These are phyloP conservation scores for Zanthoxylum bungeanum DNA, from an alignment of 345 rosid genomes.

Conservation along the genomic window DNA sequence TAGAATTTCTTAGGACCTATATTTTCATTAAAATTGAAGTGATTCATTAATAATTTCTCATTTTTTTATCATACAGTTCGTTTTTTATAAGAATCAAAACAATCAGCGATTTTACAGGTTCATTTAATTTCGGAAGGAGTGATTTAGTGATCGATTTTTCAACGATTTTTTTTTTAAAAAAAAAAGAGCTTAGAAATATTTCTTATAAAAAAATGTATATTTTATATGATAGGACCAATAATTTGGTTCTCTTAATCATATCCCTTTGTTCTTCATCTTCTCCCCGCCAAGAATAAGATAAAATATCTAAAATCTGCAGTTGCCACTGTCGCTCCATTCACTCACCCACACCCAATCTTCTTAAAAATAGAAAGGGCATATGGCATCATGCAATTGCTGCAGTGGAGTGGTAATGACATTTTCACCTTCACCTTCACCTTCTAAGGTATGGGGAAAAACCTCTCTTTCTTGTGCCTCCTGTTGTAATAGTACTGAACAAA, in stretches of 20 bases:
- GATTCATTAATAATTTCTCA: too few species aligned
- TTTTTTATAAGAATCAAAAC: too few species aligned
- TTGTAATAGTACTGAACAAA: conserved; percentile 24
- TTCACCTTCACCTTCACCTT: conserved; percentile 18
- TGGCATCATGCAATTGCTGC: conserved; percentile 34
- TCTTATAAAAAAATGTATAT: background rate
- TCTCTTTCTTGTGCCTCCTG: conserved; percentile 14
- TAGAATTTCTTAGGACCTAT: too few species aligned
- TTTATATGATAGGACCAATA: background rate
- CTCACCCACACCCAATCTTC: background rate
- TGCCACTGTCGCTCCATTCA: background rate
- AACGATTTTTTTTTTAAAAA: too few species aligned
- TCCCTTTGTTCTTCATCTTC: background rate
- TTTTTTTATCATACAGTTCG: too few species aligned
- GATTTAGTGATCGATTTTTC: too few species aligned
- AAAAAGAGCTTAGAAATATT: background rate
- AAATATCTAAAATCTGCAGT: background rate
- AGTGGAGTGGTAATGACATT: conserved; percentile 8
- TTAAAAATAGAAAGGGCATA: background rate
- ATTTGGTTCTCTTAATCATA: background rate
- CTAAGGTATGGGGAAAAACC: conserved; percentile 24
- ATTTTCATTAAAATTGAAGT: too few species aligned
- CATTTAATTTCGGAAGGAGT: too few species aligned
- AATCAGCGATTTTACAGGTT: too few species aligned
- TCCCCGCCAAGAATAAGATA: background rate